A percentile compares a stretch with the other conserved stretches of the same genome.
Evolutionary conservation across 257 asterid genomes (phyloP).

Genomic region (Gentiana straminea): DNA sequence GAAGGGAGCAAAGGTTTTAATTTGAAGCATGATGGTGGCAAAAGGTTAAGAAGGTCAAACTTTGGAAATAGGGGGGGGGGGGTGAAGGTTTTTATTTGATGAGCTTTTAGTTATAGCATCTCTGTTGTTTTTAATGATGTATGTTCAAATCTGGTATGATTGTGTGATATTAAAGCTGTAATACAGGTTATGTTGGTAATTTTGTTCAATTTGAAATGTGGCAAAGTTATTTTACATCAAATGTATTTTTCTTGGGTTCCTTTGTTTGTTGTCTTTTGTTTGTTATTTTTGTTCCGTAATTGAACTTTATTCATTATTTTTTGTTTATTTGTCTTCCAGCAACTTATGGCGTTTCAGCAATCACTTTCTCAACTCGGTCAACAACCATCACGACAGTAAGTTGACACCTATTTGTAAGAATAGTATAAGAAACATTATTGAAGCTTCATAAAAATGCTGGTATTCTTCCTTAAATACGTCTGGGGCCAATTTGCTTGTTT

Average conservation of each 20-base stretch:
- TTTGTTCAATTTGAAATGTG: neutral
- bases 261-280: neutral
- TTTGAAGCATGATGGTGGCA: too few species aligned
- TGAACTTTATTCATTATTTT: neutral
- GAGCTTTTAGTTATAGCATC: too few species aligned
- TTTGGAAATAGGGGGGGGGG: too few species aligned
- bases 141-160: too few species aligned
- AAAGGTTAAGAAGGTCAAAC: too few species aligned
- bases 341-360: constrained; percentile 35
- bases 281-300: neutral
- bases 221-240: neutral
- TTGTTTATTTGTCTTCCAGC: constrained; percentile 22
- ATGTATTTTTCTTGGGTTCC: too few species aligned
- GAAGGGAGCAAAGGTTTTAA: too few species aligned
- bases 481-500: neutral
- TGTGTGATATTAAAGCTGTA: too few species aligned
- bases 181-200: too few species aligned
- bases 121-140: too few species aligned
- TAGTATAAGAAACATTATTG: neutral
- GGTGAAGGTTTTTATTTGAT: too few species aligned
- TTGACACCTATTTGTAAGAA: constrained; percentile 2
- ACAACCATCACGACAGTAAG: constrained; percentile 36
- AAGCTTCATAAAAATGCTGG: neutral
- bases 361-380: constrained; percentile 39
- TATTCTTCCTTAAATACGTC: neutral